A percentile compares a stretch with the other conserved stretches of the same genome.
These are phyloP conservation scores for Neofusicoccum kwambonambiense DNA, from an alignment of 2,329 filamentous ascomycete genomes.

Conservation along the genomic window DNA sequence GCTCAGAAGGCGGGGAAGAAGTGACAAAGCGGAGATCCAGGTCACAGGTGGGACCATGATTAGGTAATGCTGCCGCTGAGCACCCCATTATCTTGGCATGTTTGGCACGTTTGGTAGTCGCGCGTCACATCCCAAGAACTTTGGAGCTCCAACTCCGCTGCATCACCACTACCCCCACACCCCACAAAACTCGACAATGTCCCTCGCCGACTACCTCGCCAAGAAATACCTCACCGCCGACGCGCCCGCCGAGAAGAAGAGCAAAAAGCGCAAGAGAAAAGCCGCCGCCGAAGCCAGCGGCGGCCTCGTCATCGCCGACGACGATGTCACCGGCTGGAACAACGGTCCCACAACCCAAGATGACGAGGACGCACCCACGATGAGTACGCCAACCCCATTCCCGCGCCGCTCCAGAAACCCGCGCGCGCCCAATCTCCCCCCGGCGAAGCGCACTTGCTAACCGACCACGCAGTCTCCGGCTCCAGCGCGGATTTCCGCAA, in stretches of 20 bases:
- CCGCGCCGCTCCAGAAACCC: neutral
- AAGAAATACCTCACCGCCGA: conserved; percentile 83
- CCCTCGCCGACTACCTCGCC: conserved; percentile 81
- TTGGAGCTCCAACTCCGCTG: conserved; percentile 15
- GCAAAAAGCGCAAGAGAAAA: conserved; percentile 54
- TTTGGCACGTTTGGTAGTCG: neutral
- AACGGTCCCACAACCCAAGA: conserved; percentile 52
- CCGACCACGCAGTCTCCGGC: conserved; percentile 23
- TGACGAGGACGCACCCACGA: conserved; percentile 54
- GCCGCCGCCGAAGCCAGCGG: conserved; percentile 28
- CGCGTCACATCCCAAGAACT: conserved; percentile 17
- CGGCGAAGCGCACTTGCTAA: conserved; percentile 21
- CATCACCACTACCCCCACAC: neutral
- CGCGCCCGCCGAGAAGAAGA: conserved; percentile 43
- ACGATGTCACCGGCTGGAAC: conserved; percentile 56
- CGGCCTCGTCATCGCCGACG: conserved; percentile 50
- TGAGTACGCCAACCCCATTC: conserved; percentile 33
- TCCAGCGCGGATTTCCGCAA: conserved; percentile 60
- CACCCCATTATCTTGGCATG: neutral
- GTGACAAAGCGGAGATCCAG: neutral
- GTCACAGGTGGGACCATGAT: neutral
- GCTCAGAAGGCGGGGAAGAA: neutral
- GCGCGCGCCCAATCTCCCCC: conserved; percentile 35
- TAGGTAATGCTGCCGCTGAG: neutral
- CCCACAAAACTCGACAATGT: conserved; percentile 43